Evolutionary conservation across 2,329 filamentous ascomycete genomes (phyloP), one percentile per base, ranked within the genome.

Genomic region (Byssothecium circinans): DNA sequence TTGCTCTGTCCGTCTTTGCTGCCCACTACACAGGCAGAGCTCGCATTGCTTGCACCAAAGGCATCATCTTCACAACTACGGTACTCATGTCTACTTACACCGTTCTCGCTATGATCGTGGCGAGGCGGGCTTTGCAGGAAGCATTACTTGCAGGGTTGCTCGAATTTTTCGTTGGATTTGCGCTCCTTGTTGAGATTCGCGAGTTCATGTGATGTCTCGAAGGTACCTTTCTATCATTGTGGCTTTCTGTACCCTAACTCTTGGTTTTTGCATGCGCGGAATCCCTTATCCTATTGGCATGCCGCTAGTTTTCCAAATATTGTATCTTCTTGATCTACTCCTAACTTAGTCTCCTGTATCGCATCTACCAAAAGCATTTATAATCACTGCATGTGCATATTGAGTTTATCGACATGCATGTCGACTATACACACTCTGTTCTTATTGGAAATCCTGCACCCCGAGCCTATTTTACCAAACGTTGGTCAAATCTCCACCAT

Each of bases 101-200:
- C 0, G 47, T 64, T 41, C 30, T 59, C 41, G 51, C 46, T 2
- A 60, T 65, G 58, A 35, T 57, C 19, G 39, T 56, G 17, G 57
- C 56, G 23, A 56, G 51, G 45, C 54, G 54, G n/a, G 38, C 52
- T 15, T 33, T 60, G 27, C 51, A 55, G 2, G 60, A 62, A 34
- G 58, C 57, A 12, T 41, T 61, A 19, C 52, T 64, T n/a, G 57
- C 58, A 34, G 61, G 57, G 11, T 48, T 65, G 3, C 48, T 64
- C 19, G 53, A 57, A 27, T 52, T 58, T 15, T 17, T 54, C 5
- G 47, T 60, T n/a, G 61, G 63, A 20, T 61, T 60, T 32, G 52
- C 52, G n/a, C 47, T 66, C 15, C 49, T 64, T n/a, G 22, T 54
- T 8, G 50, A 61, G 48, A 56, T 62, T 29, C 49, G 54, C 20